Conservation (phyloP, 805 yeast species). For the Myxozyma geophila region DNA sequence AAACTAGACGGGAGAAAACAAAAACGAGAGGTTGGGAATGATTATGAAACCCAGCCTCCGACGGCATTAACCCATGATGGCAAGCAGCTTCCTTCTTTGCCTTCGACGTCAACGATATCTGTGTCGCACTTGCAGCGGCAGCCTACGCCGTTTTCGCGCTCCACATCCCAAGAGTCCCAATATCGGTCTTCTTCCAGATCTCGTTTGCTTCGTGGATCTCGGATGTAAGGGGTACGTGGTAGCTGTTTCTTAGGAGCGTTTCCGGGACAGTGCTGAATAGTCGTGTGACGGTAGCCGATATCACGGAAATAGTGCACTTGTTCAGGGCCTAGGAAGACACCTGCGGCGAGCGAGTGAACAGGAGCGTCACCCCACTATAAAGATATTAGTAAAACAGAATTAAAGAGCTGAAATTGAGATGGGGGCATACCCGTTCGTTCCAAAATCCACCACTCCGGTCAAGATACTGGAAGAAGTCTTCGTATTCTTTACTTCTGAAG, state of each 20-base stretch:
- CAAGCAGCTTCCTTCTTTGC: conserved; percentile 44
- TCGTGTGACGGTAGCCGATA: conserved; percentile 84
- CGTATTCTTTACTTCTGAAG: conserved; percentile 68
- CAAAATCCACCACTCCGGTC: conserved; percentile 83
- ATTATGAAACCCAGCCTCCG: conserved; percentile 41
- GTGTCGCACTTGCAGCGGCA: conserved; percentile 85
- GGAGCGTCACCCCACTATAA: conserved; percentile 93
- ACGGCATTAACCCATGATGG: conserved; percentile 44
- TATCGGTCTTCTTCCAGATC: conserved; percentile 47
- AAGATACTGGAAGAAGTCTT: conserved; percentile 66
- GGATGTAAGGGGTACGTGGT: conserved; percentile 45
- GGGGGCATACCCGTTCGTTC: conserved; percentile 61
- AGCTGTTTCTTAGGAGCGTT: conserved; percentile 61
- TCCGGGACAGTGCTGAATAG: conserved; percentile 81
- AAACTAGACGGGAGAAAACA: neutral
- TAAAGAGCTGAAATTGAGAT: neutral
- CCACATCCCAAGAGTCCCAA: conserved; percentile 49
- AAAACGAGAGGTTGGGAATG: neutral
- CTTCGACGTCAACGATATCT: conserved; percentile 44
- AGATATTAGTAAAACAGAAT: neutral
- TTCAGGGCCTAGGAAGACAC: conserved; percentile 66
- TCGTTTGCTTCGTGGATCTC: conserved; percentile 45
- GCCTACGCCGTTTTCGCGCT: conserved; percentile 62
- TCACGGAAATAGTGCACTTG: conserved; percentile 91
- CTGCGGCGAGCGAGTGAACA: conserved; percentile 84